Base-by-base conservation (phyloP, 352 stramenopile species). In the Pythium insidiosum region DNA sequence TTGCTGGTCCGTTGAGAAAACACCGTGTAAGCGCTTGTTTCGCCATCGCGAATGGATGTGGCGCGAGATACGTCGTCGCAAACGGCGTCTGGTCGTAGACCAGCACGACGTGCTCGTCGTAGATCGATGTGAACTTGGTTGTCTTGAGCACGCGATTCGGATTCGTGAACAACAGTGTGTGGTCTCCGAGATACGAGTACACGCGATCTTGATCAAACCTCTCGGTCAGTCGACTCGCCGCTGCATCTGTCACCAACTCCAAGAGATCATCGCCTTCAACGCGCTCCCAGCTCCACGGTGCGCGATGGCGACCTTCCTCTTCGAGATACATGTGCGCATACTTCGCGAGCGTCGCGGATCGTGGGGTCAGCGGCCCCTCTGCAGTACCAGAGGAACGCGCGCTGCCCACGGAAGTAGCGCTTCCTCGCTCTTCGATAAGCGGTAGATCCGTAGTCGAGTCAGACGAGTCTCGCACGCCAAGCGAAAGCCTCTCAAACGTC, bases 101-200 rank as follows among this genome's bases (percentile, higher is more conserved):
- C 15, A 88, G 44, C 25, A 87, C 77, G 23, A 87, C 73, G 26
- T 85, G 66, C 42, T 90, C 77, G 33, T 88, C 74, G 42, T 87
- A 90, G 49, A 90, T 90, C 24, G 74, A 88, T n/a, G 70, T 88
- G 51, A 81, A 85, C 33, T 75, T 68, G 23, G 63, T 53, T 23
- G 76, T 87, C 44, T 90, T 79, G 10, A 90, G 50, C 44, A 90
- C 55, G 12, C 77, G 77, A 33, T 77, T 64, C n/a, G 77, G 77
- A 36, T 90, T 90, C 25, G 88, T 50, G 10, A 79, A 64, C 21
- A 86, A 35, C 60, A 88, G 71, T 22, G 68, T 74, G 41, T 78
- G 69, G 41, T 85, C 56, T 22, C 62, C 68, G 19, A 85, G 44
- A 30, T 75, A 76, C 35, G 73, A 68, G 59, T 90, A 88, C 28